Conservation (phyloP, 208 protist genomes). For the Leishmania martiniquensis region DNA sequence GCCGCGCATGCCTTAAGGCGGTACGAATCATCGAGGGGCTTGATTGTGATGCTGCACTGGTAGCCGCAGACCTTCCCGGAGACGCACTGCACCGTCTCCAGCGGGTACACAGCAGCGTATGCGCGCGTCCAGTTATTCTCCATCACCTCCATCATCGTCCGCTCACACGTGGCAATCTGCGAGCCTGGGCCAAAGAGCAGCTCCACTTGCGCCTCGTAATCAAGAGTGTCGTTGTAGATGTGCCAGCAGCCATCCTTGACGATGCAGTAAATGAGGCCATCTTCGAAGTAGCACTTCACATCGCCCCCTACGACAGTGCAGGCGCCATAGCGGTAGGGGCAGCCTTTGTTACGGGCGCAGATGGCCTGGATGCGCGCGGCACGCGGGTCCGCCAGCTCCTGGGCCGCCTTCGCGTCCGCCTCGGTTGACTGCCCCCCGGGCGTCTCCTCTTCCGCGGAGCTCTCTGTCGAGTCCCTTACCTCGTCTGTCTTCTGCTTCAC, state of each 20-base stretch:
- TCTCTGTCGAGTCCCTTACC: too few species aligned
- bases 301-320: constrained; percentile 45
- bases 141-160: constrained; percentile 28
- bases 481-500: constrained; percentile 10
- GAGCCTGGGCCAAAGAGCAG: constrained; percentile 61
- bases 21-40: constrained; percentile 39
- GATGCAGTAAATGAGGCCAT: constrained; percentile 61
- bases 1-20: constrained; percentile 9
- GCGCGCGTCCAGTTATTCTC: constrained; percentile 41
- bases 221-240: constrained; percentile 79
- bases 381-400: not conserved
- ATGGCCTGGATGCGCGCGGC: constrained; percentile 12
- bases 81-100: constrained; percentile 53
- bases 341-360: not conserved
- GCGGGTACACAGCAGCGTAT: constrained; percentile 51
- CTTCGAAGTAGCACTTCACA: constrained; percentile 44
- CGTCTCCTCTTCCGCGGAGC: too few species aligned
- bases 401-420: not conserved
- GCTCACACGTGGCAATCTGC: constrained; percentile 26
- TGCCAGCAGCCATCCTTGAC: constrained; percentile 53
- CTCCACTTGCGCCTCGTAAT: constrained; percentile 70
- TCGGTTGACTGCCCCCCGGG: not conserved
- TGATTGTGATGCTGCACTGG: constrained; percentile 41
- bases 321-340: constrained; percentile 19
- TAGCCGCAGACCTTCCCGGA: constrained; percentile 39